Base-by-base conservation (phyloP, 1,139 yeast genomes). In the Blastobotrys raffinosifermentans region DNA sequence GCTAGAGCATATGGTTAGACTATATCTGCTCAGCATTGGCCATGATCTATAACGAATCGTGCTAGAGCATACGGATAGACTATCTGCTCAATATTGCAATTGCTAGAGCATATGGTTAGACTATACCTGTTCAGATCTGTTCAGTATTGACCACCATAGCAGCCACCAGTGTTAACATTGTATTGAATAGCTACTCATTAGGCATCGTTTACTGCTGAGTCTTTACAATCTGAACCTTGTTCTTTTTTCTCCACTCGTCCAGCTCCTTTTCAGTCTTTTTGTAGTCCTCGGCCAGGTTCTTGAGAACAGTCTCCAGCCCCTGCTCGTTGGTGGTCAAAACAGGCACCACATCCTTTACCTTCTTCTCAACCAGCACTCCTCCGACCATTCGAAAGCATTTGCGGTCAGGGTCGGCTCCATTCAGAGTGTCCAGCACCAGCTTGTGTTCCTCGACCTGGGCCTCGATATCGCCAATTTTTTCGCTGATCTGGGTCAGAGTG, bases 341-440 rank as follows among this genome's bases (percentile, higher is more conserved):
- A 32, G 82, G 82, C 13, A 73, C 63, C 5, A 89, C 94, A 33
- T 85, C 87, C 23, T 72, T 79, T 3, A 87, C 91, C 4, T 77
- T 72, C 49, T 84, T 81, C 55, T 89, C 94, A 18, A 89, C 84
- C 34, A 93, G 69, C 1, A 91, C 95, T 3, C 95, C 94, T 11
- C 96, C 96, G 29, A 91, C 74, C 96, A 91, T 86, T 56, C 94
- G 77, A 64, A 79, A 89, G 54, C 97, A 87, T 54, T 80, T 80
- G 43, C 98, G 73, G 31, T 70, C 75, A 2, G 50, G 47, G 14
- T 73, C 72, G 35, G 73, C 77, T 30, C 60, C 71, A 45, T 53
- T 60, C 55, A 81, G 59, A 1, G 91, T 77, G 10, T 71, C 70
- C 34, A 45, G 34, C 2, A 48, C 60, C 19, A 47, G 49, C 48